Evolutionary conservation across 768 basidiomycete genomes (phyloP).

Genomic region (Leccinellum albellum): DNA sequence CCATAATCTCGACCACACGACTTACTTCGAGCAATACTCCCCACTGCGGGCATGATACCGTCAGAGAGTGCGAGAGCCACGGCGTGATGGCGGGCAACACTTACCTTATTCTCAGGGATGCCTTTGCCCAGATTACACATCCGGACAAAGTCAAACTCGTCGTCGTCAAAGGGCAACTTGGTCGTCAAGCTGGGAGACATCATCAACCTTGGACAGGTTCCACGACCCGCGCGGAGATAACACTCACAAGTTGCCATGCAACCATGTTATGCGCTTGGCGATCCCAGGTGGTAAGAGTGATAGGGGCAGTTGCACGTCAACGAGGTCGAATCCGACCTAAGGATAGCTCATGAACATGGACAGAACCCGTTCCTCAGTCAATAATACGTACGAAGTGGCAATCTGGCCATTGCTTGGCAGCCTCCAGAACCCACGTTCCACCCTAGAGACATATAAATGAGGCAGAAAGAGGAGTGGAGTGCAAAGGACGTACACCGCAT

Average conservation of each 20-base stretch:
- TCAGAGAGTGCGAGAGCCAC: slow-evolving; percentile 3
- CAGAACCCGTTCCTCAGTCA: neutral
- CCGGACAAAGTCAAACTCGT: slow-evolving; percentile 81
- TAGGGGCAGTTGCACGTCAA: slow-evolving; percentile 66
- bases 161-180: slow-evolving; percentile 76
- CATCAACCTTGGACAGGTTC: neutral
- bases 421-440: slow-evolving; percentile 69
- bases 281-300: slow-evolving; percentile 47
- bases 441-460: slow-evolving; percentile 36
- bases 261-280: slow-evolving; percentile 62
- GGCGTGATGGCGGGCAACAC: neutral
- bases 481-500: slow-evolving; percentile 55
- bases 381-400: slow-evolving; percentile 55
- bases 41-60: slow-evolving; percentile 49
- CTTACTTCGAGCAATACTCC: slow-evolving; percentile 59
- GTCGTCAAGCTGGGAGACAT: slow-evolving; percentile 55
- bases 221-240: neutral
- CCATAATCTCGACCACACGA: neutral
- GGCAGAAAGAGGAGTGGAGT: neutral
- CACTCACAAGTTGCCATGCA: slow-evolving; percentile 74
- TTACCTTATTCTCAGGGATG: slow-evolving; percentile 72
- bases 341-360: slow-evolving; percentile 4
- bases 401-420: slow-evolving; percentile 65
- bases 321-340: slow-evolving; percentile 77
- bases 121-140: slow-evolving; percentile 61